These are phyloP conservation scores for Pleurotus giganteus DNA, from an alignment of 768 basidiomycete species.

Conservation along the genomic window DNA sequence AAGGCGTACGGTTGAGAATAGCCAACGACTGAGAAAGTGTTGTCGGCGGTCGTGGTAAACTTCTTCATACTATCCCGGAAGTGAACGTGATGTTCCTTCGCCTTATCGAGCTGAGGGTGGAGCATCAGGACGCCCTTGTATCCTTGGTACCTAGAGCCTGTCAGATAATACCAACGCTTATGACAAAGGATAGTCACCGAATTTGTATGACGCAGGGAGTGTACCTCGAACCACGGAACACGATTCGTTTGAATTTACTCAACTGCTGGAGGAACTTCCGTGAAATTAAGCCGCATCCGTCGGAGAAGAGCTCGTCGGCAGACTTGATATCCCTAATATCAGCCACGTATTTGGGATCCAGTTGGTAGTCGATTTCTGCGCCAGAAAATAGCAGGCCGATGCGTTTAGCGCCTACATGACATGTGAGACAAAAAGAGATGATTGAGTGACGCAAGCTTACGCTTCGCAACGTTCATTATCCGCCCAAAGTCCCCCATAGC, in stretches of 20 bases:
- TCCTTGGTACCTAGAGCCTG: slow-evolving; percentile 50
- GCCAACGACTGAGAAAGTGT: slow-evolving; percentile 67
- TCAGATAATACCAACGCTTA: neutral
- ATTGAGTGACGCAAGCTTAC: slow-evolving; percentile 28
- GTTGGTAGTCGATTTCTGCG: slow-evolving; percentile 54
- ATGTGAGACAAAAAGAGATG: neutral
- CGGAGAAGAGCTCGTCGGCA: slow-evolving; percentile 60
- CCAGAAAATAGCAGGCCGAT: slow-evolving; percentile 68
- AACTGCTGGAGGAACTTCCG: slow-evolving; percentile 47
- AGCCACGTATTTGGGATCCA: slow-evolving; percentile 44
- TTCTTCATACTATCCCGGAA: slow-evolving; percentile 74
- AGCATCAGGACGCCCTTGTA: slow-evolving; percentile 74
- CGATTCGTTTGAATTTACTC: slow-evolving; percentile 51
- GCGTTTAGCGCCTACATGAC: slow-evolving; percentile 57
- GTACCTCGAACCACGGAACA: slow-evolving; percentile 54
- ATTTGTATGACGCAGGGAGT: slow-evolving; percentile 65
- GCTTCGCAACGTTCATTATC: slow-evolving; percentile 66
- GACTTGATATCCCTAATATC: slow-evolving; percentile 62
- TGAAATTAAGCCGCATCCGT: slow-evolving; percentile 68
- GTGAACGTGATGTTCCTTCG: slow-evolving; percentile 45
- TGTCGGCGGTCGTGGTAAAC: slow-evolving; percentile 52
- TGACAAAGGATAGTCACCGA: slow-evolving; percentile 34
- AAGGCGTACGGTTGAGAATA: slow-evolving; percentile 63
- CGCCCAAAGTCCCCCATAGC: slow-evolving; percentile 53
- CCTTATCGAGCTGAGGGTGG: slow-evolving; percentile 54